Conservation (phyloP, 2,329 filamentous ascomycete species). For the Trichoderma afroharzianum region DNA sequence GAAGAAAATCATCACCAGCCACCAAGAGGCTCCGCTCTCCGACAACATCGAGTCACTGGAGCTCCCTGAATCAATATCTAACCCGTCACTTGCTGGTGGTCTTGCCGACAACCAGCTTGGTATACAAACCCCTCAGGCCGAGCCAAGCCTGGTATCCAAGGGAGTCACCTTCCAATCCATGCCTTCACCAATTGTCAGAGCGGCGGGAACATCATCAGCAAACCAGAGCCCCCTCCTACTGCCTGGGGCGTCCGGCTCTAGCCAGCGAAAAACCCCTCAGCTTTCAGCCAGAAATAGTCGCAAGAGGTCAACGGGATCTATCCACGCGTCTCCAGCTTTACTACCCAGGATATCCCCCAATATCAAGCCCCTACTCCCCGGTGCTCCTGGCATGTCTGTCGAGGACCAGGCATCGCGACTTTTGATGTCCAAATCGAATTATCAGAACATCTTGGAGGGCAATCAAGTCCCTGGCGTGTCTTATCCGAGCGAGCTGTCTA, state of each 20-base stretch:
- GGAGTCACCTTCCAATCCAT: conserved; percentile 48
- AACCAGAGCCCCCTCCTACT: conserved; percentile 62
- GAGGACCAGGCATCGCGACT: conserved; percentile 67
- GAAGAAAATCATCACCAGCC: conserved; percentile 42
- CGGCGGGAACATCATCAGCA: conserved; percentile 47
- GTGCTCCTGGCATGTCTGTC: conserved; percentile 45
- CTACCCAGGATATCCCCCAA: conserved; percentile 87
- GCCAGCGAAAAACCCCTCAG: conserved; percentile 52
- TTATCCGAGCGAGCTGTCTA: conserved; percentile 86
- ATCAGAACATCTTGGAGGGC: conserved; percentile 94
- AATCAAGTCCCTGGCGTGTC: conserved; percentile 85
- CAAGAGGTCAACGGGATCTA: conserved; percentile 70
- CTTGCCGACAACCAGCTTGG: conserved; percentile 36
- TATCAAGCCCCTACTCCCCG: conserved; percentile 85
- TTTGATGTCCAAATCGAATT: conserved; percentile 92
- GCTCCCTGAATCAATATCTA: conserved; percentile 66
- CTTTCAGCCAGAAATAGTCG: conserved; percentile 56
- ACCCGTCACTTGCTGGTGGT: conserved; percentile 29
- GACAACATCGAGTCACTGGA: conserved; percentile 58
- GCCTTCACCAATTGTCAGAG: conserved; percentile 47
- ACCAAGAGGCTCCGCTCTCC: conserved; percentile 41
- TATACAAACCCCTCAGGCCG: conserved; percentile 34
- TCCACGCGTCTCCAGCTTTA: conserved; percentile 80
- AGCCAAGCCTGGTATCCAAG: conserved; percentile 42
- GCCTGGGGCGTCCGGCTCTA: conserved; percentile 47